Evolutionary conservation across 257 asterid species (phyloP).

Genomic region (Plantago major): DNA sequence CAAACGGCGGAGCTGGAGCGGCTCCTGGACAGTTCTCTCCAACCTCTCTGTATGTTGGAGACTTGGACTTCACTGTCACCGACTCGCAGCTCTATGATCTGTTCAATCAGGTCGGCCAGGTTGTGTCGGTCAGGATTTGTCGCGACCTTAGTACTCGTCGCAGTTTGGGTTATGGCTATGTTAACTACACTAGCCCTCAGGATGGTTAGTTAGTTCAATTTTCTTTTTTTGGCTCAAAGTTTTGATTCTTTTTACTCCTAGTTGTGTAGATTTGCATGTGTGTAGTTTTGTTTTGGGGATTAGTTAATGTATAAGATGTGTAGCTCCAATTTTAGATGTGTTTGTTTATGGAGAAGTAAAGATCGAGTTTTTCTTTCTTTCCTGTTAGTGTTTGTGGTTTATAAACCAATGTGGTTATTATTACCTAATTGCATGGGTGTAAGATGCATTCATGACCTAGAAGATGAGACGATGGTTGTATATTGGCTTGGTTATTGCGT

Average conservation of each 20-base stretch:
- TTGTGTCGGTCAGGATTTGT: conserved; percentile 61
- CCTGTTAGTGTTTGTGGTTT: too few species aligned
- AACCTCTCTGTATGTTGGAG: conserved; percentile 57
- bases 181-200: conserved; percentile 43
- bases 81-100: conserved; percentile 54
- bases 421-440: too few species aligned
- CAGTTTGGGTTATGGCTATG: conserved; percentile 58
- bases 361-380: too few species aligned
- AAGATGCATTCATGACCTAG: too few species aligned
- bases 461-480: too few species aligned
- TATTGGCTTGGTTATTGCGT: too few species aligned
- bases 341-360: too few species aligned
- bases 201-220: conserved; percentile 35
- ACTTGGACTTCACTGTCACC: conserved; percentile 39
- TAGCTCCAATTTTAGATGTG: too few species aligned
- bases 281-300: background rate
- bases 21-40: conserved; percentile 27
- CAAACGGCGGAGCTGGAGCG: conserved; percentile 19
- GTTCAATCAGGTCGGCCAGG: conserved; percentile 55
- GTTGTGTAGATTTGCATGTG: background rate
- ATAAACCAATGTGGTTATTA: too few species aligned
- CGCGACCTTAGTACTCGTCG: conserved; percentile 38
- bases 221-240: background rate
- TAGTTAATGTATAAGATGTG: too few species aligned
- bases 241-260: background rate